Evolutionary conservation across 768 basidiomycete genomes (phyloP).

Genomic region (Serendipita sp.): DNA sequence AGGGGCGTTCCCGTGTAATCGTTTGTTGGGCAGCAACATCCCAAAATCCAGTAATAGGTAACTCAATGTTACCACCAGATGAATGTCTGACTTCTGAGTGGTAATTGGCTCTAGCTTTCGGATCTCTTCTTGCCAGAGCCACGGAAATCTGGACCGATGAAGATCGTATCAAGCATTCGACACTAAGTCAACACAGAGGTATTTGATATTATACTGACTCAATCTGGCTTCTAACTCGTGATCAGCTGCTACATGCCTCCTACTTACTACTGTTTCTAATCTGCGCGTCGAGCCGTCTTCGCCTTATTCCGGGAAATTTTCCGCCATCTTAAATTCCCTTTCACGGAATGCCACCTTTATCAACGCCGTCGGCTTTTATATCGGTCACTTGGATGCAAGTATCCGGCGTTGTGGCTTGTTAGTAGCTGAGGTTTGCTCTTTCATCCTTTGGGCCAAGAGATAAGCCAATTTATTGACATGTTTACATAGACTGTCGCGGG

Average conservation of each 20-base stretch:
- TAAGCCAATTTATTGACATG: neutral
- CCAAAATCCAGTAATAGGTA: conserved; percentile 6
- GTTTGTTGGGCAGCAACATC: conserved; percentile 21
- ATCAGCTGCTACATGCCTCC: conserved; percentile 28
- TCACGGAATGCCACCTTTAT: conserved; percentile 32
- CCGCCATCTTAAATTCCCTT: conserved; percentile 15
- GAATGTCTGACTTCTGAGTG: neutral
- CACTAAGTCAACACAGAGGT: conserved; percentile 63
- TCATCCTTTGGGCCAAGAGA: neutral
- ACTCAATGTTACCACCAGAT: too few species aligned
- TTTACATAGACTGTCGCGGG: conserved; percentile 28
- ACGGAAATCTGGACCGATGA: conserved; percentile 57
- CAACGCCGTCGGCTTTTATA: conserved; percentile 50
- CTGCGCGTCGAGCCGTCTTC: neutral
- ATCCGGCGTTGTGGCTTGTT: conserved; percentile 87
- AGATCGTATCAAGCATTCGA: conserved; percentile 65
- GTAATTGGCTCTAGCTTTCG: conserved; percentile 12
- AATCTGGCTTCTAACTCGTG: conserved; percentile 33
- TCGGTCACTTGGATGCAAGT: conserved; percentile 56
- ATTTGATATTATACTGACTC: conserved; percentile 22
- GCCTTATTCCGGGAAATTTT: neutral
- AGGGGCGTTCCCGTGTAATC: too few species aligned
- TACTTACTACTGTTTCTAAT: conserved; percentile 24
- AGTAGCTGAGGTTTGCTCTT: conserved; percentile 50
- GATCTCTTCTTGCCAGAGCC: conserved; percentile 15